Base-by-base conservation (phyloP, 2,329 filamentous ascomycete genomes). In the Fusarium devonianum region DNA sequence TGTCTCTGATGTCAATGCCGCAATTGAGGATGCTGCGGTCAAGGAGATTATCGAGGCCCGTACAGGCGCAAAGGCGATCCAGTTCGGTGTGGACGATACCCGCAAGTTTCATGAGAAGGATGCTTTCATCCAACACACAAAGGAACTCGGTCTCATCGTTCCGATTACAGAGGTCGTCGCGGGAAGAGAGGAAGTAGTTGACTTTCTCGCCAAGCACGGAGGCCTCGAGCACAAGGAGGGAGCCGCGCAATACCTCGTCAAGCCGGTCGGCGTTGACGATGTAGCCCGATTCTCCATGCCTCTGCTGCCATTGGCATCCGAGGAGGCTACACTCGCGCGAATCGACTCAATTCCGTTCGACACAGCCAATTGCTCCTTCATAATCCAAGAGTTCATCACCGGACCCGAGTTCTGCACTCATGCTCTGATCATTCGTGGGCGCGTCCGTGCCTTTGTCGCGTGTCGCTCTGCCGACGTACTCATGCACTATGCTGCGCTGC, bases 401-500 rank as follows among this genome's bases (percentile, higher is more conserved):
- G 76, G 78, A 0, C 75, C 77, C 0, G 87, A 91, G 66, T 91
- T 85, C 66, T 89, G 86, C 69, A 90, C 88, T 0, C 88, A 92
- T 59, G 73, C 87, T 0, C 75, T 92, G 3, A 72, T 92, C 4
- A 75, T 91, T n/a, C 71, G 75, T 0, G 88, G 88, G 2, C 69
- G 79, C 23, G 79, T 92, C 12, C 80, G 80, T 38, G 82, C 81
- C 0, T 90, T 92, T 57, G 80, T 84, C 6, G 83, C 87, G 0
- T 90, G 87, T 63, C 82, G 82, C 3, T 86, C 82, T 1, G 74
- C 77, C 1, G 83, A 83, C 56, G 72, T 87, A 4, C 72, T 84
- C 17, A 87, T 89, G 81, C 84, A 87, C 59, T 91, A 90, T 69
- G 71, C 75, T 18, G 78, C 83, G 0, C 76, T 91, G 0, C 78